These are phyloP conservation scores for Pinus albicaulis DNA, from an alignment of 75 land plant species.

Conservation along the genomic window DNA sequence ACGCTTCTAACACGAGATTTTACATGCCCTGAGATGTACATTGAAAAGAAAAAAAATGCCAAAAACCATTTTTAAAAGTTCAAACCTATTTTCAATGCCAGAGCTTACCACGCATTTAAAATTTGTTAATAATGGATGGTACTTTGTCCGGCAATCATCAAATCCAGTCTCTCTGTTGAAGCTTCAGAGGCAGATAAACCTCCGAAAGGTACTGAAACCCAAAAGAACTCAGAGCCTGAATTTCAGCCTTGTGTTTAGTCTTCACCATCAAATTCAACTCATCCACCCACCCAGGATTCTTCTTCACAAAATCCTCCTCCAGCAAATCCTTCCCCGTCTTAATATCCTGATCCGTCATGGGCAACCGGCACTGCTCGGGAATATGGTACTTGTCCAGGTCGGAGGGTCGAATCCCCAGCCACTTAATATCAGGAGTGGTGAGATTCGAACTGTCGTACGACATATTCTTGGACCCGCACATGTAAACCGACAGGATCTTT, in stretches of 20 bases:
- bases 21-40: too few relatives aligned
- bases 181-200: slow-evolving; percentile 88
- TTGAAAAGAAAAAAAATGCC: too few relatives aligned
- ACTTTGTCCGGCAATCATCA: slow-evolving; percentile 13
- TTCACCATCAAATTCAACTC: slow-evolving; percentile 92
- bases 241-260: slow-evolving; percentile 97
- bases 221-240: slow-evolving; percentile 81
- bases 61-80: too few relatives aligned
- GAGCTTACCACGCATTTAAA: too few relatives aligned
- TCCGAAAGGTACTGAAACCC: slow-evolving; percentile 96
- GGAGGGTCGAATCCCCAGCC: slow-evolving; percentile 91
- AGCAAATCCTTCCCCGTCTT: slow-evolving; percentile 95
- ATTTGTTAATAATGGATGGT: too few relatives aligned
- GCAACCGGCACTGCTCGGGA: slow-evolving; percentile 94
- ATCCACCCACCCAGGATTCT: slow-evolving; percentile 84
- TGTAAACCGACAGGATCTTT: slow-evolving; percentile 93
- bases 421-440: slow-evolving; percentile 94
- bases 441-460: slow-evolving; percentile 92
- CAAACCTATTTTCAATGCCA: too few relatives aligned
- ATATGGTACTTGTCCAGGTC: slow-evolving; percentile 91
- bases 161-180: slow-evolving; percentile 92
- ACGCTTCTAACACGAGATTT: too few relatives aligned
- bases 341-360: slow-evolving; percentile 97
- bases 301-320: slow-evolving; percentile 97
- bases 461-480: slow-evolving; percentile 98